Evolutionary conservation across 1,284 basidiomycete species (phyloP).

Genomic region (Thecaphora thlaspeos): DNA sequence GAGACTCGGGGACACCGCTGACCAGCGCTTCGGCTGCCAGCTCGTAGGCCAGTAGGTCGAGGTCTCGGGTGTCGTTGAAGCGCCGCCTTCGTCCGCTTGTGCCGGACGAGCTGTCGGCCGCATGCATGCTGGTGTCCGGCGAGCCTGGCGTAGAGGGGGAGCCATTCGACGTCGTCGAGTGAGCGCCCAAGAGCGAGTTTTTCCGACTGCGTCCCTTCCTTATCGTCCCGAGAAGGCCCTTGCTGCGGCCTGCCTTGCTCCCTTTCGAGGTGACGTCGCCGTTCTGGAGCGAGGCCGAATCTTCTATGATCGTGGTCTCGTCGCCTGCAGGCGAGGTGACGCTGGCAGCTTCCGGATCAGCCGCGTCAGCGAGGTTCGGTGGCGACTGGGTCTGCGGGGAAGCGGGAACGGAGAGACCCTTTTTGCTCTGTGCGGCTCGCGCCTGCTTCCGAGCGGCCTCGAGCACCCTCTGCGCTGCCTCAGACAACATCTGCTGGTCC

Average conservation of each 20-base stretch:
- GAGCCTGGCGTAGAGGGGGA: background rate
- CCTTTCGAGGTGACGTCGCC: too few species aligned
- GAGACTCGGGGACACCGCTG: slow-evolving; percentile 23
- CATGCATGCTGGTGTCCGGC: background rate
- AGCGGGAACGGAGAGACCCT: slow-evolving; percentile 28
- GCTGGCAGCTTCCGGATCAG: background rate
- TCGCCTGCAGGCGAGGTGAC: too few species aligned
- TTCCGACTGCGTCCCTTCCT: background rate
- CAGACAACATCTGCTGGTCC: slow-evolving; percentile 33
- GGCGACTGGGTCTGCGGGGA: slow-evolving; percentile 10
- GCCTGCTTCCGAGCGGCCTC: slow-evolving; percentile 38
- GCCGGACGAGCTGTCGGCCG: slow-evolving; percentile 8
- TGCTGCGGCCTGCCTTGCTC: background rate
- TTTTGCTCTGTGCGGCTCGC: slow-evolving; percentile 24
- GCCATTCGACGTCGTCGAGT: background rate
- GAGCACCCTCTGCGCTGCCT: slow-evolving; percentile 35
- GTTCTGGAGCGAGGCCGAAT: too few species aligned
- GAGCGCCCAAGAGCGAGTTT: background rate
- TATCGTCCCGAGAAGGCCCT: background rate
- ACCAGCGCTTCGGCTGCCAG: slow-evolving; percentile 44
- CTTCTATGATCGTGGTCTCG: too few species aligned
- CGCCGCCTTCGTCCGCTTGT: slow-evolving; percentile 25
- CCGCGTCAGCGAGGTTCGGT: slow-evolving; percentile 4
- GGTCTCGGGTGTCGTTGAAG: slow-evolving; percentile 40
- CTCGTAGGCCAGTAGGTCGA: slow-evolving; percentile 41